Evolutionary conservation across 2,329 filamentous ascomycete genomes (phyloP), one percentile per base, ranked within the genome.

Genomic region (Ophiosphaerella korrae): DNA sequence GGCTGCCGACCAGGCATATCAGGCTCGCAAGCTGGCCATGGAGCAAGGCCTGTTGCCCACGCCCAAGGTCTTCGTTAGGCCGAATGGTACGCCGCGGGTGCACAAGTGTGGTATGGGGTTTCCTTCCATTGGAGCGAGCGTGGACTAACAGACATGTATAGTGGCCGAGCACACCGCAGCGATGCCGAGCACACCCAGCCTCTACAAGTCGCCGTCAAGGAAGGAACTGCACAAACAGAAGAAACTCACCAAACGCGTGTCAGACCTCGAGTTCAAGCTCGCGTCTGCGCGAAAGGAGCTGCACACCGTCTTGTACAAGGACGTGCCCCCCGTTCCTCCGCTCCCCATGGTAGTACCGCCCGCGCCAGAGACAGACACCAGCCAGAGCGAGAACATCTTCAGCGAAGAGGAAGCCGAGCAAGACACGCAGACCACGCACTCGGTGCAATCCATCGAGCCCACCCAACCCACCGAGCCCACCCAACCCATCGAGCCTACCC

Each of bases 191-290:
- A 68, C 65, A 1, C 70, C 66, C 1, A 54, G 58, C 5, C 64
- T 82, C 31, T 77, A 77, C 50, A 77, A 75, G 35, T 76, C 80
- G 21, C 77, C 77, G 2, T 84, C 82, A 2, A 82, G 80, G 60
- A 82, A 80, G 58, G 84, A 86, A 45, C 70, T 86, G 5, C 75
- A 80, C 42, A 81, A 79, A 60, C 82, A 86, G 59, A 75, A 79
- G 50, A 84, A 83, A 54, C 71, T 87, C 29, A 74, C 78, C 35
- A 85, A 84, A 70, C 78, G 82, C 45, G 83, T 87, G 26, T 85
- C 82, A 57, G 79, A 86, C 56, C 76, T 87, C 11, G 84, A 87
- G 59, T 67, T 74, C 11, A 85, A 86, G 63, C 76, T 87, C 26
- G 74, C 81, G 13, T 75, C 77, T 32, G 83, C 83, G 7, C 77